Percentiles rank a stretch among this genome's conserved stretches.
phyloP scores from a whole-genome alignment of 2,329 filamentous ascomycete species.

The Pseudopyrenochaeta lycopersici region DNA sequence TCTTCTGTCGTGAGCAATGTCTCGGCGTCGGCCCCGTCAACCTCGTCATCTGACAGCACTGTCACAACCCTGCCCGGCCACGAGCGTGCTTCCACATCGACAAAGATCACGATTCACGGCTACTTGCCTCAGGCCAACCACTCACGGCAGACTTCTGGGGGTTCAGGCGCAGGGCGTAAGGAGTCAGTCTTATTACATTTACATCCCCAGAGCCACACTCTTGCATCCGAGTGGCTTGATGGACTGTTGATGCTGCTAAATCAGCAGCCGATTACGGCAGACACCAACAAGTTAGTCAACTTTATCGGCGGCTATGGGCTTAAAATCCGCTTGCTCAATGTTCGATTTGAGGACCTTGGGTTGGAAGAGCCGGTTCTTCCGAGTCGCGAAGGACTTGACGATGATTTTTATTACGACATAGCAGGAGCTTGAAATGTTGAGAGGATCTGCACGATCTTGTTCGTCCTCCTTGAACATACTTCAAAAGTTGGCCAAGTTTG shows the following conservation, averaged over 20 bases:
- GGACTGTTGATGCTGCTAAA: constrained; percentile 93
- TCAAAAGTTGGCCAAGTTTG: too few relatives aligned
- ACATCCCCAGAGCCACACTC: constrained; percentile 78
- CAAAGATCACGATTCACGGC: constrained; percentile 92
- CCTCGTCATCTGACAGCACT: constrained; percentile 58
- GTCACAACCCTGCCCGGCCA: constrained; percentile 50
- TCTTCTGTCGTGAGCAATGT: constrained; percentile 96
- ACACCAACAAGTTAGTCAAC: constrained; percentile 88
- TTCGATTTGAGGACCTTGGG: constrained; percentile 81
- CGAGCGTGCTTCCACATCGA: constrained; percentile 59
- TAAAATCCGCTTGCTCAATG: constrained; percentile 91
- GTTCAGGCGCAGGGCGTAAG: constrained; percentile 50
- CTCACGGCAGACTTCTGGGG: constrained; percentile 39
- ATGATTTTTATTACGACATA: constrained; percentile 89
- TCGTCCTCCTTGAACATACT: too few relatives aligned
- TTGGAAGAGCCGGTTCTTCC: constrained; percentile 79
- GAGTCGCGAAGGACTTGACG: constrained; percentile 83
- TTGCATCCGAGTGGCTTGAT: constrained; percentile 96
- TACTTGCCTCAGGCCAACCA: constrained; percentile 57
- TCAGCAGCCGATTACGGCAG: constrained; percentile 94
- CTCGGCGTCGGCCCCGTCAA: constrained; percentile 67
- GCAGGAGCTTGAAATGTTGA: constrained; percentile 35
- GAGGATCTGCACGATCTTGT: neutral
- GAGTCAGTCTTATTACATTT: constrained; percentile 85
- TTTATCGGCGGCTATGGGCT: constrained; percentile 90